Conservation (phyloP, 1,284 basidiomycete genomes). For the Puccinia novopanici region DNA sequence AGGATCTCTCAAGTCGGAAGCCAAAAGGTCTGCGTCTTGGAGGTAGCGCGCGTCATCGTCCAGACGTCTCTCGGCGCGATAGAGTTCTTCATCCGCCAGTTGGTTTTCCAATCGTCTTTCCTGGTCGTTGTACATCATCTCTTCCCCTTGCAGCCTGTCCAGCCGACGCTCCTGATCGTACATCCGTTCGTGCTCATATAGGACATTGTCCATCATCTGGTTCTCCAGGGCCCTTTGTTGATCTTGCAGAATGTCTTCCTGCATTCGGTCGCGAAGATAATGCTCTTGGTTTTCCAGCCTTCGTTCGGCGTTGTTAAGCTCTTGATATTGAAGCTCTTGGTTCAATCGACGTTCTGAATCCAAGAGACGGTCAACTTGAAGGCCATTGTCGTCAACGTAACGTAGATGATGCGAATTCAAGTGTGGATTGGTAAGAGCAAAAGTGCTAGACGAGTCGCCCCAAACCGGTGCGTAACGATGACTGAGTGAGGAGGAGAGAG, state of each 20-base stretch:
- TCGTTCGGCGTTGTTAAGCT: background rate
- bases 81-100: background rate
- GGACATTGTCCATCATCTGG: slow-evolving; percentile 15
- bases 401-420: background rate
- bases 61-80: slow-evolving; percentile 2
- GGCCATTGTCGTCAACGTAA: background rate
- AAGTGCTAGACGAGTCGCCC: slow-evolving; percentile 1
- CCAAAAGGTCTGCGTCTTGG: background rate
- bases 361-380: background rate
- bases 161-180: slow-evolving; percentile 4
- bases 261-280: background rate
- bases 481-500: slow-evolving; percentile 27
- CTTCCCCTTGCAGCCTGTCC: background rate
- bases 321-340: background rate
- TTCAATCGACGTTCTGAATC: slow-evolving; percentile 1
- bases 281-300: slow-evolving; percentile 8
- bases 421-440: background rate
- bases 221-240: slow-evolving; percentile 6
- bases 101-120: slow-evolving; percentile 9
- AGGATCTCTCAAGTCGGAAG: background rate
- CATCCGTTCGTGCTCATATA: slow-evolving; percentile 13
- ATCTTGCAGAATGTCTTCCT: background rate
- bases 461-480: slow-evolving; percentile 34
- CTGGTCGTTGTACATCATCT: slow-evolving; percentile 9
- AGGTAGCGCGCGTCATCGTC: background rate